Evolutionary conservation across 441 rosid species (phyloP).

Genomic region (Aquilaria agallochum): DNA sequence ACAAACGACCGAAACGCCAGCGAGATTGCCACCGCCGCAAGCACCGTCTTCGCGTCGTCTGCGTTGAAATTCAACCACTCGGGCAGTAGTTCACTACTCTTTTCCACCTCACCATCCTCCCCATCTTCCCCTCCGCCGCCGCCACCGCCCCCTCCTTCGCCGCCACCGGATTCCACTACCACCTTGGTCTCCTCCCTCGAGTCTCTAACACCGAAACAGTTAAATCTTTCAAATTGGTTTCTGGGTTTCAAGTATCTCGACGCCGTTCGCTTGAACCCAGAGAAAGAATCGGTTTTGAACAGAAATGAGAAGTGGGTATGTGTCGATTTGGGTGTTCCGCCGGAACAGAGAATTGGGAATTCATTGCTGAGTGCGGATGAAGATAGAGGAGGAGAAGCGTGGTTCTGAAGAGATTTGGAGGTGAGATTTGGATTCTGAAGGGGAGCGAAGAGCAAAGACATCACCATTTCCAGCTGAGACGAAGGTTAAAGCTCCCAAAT

Average conservation of each 20-base stretch:
- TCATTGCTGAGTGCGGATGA: background rate
- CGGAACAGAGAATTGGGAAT: no score
- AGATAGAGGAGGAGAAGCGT: background rate
- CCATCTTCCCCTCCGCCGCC: conserved; percentile 28
- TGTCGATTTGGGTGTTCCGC: conserved; percentile 1
- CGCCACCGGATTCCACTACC: conserved; percentile 32
- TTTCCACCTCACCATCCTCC: conserved; percentile 41
- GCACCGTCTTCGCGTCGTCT: conserved; percentile 80
- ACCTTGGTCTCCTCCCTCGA: conserved; percentile 39
- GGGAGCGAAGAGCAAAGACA: conserved; percentile 32
- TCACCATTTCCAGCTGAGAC: conserved; percentile 16
- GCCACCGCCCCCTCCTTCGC: conserved; percentile 20
- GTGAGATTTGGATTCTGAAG: conserved; percentile 27
- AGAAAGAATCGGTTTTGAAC: conserved; percentile 1
- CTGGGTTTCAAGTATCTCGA: conserved; percentile 9
- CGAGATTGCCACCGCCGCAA: conserved; percentile 71
- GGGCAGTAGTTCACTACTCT: conserved; percentile 41
- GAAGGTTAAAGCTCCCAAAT: conserved; percentile 1
- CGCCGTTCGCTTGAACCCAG: conserved; percentile 13
- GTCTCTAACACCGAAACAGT: conserved; percentile 46
- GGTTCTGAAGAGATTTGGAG: conserved; percentile 18
- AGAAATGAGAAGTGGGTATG: conserved; percentile 13
- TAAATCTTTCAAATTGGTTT: conserved; percentile 17
- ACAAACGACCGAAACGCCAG: conserved; percentile 79
- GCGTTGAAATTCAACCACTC: conserved; percentile 70